phyloP scores from a whole-genome alignment of 108 stramenopile genomes.

The Conticribra guillardii region DNA sequence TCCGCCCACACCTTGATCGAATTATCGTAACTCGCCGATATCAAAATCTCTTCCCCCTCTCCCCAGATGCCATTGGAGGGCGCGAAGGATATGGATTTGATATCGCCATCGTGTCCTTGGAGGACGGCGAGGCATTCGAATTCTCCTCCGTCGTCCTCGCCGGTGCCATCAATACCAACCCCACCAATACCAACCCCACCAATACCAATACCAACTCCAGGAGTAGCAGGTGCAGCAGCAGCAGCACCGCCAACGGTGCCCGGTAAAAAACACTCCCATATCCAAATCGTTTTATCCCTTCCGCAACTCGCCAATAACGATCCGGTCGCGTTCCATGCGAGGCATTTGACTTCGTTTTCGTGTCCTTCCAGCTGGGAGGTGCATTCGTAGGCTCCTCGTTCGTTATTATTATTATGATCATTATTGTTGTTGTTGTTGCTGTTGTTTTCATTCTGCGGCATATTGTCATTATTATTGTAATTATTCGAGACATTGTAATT shows the following conservation, averaged over 20 bases:
- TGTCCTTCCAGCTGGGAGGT: conserved; percentile 92
- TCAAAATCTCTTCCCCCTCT: conserved; percentile 84
- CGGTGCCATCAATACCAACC: not conserved
- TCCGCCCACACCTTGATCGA: conserved; percentile 94
- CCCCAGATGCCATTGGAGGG: conserved; percentile 78
- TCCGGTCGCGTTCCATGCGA: conserved; percentile 91
- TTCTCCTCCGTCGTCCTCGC: conserved; percentile 58
- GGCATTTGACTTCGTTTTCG: conserved; percentile 91
- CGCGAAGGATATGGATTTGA: conserved; percentile 92
- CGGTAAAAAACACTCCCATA: conserved; percentile 92
- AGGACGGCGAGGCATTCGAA: conserved; percentile 95
- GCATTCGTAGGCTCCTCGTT: conserved; percentile 62
- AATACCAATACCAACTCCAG: too few relatives aligned
- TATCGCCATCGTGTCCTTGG: conserved; percentile 95
- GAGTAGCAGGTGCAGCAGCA: too few relatives aligned
- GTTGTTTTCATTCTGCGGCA: too few relatives aligned
- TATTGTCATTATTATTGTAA: not conserved
- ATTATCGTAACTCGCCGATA: conserved; percentile 92
- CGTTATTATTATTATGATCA: not conserved
- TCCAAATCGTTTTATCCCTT: conserved; percentile 98
- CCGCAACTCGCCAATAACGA: conserved; percentile 93
- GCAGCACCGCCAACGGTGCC: conserved; percentile 72
- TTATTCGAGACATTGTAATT: not conserved
- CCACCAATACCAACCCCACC: conserved; percentile 8
- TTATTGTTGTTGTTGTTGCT: conserved; percentile 2